Base-by-base conservation (phyloP, 2,329 filamentous ascomycete genomes). In the Talaromyces sp. region DNA sequence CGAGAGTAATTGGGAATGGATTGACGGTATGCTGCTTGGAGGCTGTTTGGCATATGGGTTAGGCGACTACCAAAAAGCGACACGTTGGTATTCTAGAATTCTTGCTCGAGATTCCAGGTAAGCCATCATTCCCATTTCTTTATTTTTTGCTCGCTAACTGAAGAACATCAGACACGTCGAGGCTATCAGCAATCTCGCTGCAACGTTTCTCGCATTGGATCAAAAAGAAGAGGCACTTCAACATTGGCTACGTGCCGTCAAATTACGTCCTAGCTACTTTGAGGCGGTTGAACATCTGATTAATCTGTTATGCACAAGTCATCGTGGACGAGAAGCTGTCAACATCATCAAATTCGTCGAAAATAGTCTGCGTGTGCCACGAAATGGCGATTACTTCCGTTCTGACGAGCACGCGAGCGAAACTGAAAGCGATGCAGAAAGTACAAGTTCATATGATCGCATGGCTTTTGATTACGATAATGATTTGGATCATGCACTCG, bases 231-330 rank as follows among this genome's bases (percentile, higher is more conserved):
- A 98, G 73, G 95, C 95, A 6, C 90, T 97, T 74, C 85, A 88
- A 65, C 86, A 93, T 73, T 99, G 95, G 95, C 83, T 90, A 69
- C 87, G 86, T 67, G 93, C 93, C n/a, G 88, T 98, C 29, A 91
- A 88, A 73, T 81, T 91, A 65, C 89, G 91, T 8, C 95, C 95
- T 0, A 91, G 88, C 73, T 96, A 96, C 78, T 91, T 99, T 65
- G 95, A 99, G 79, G 93, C 95, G 7, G 92, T 95, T 2, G 95
- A 99, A 75, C 93, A 98, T 80, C 85, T 99, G 1, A 91, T 98
- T 34, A 92, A 93, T 1, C 82, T 98, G 56, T 78, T 98, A 19
- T 97, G 94, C 74, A 88, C 86, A 58, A 91, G 89, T 67, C 90
- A 96, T 65, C 86, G 93, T 68, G 91, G 89, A 58, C 88, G 86